These are phyloP conservation scores for Metroxylon sagu DNA, from an alignment of 176 grass and related monocot species.

Conservation along the genomic window DNA sequence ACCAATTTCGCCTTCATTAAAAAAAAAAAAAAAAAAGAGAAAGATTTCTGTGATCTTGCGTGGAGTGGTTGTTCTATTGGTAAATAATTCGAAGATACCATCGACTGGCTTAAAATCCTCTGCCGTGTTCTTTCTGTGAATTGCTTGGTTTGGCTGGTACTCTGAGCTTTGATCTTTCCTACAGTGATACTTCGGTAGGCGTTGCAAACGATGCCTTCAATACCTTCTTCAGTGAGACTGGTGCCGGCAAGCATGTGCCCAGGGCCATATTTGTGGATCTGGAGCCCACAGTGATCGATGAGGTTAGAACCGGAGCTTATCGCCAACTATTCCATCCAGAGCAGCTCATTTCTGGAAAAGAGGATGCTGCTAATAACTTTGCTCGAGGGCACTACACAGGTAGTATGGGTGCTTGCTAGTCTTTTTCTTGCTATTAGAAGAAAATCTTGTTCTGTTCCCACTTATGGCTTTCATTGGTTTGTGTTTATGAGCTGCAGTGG, in stretches of 20 bases:
- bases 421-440: background rate
- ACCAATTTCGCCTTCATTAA: too few relatives aligned
- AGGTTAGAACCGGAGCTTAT: conserved; percentile 66
- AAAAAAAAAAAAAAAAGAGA: too few relatives aligned
- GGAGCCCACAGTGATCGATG: conserved; percentile 93
- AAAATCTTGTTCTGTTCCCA: background rate
- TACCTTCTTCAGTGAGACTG: conserved; percentile 93
- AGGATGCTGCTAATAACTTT: conserved; percentile 95
- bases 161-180: background rate
- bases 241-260: conserved; percentile 75
- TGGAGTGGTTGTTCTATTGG: too few relatives aligned
- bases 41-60: too few relatives aligned
- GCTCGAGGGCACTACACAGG: conserved; percentile 90
- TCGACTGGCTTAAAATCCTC: too few relatives aligned
- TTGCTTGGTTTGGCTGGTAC: too few relatives aligned
- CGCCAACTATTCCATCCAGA: conserved; percentile 93
- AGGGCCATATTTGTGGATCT: conserved; percentile 92
- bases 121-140: too few relatives aligned
- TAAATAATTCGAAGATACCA: too few relatives aligned
- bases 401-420: conserved; percentile 13
- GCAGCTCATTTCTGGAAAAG: conserved; percentile 90
- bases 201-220: conserved; percentile 79
- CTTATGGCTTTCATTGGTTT: background rate
- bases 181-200: conserved; percentile 56
- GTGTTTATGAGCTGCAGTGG: conserved; percentile 43